Conservation (phyloP, 768 basidiomycete genomes). For the Clitopilus passeckerianus region DNA sequence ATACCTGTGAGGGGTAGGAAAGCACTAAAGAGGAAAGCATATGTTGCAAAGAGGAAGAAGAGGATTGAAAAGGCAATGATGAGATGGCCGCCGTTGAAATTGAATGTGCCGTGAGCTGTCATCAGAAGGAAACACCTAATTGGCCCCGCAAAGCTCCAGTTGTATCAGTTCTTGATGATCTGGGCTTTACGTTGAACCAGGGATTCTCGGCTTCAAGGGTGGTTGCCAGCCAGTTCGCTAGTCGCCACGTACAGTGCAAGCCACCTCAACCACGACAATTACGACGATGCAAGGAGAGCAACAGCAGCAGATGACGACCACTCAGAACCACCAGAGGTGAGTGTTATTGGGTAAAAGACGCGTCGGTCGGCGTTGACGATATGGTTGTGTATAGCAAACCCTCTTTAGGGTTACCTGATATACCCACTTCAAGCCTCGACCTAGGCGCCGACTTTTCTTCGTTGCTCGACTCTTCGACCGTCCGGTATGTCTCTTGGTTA, state of each 20-base stretch:
- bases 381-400: background rate
- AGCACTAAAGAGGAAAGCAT: constrained; percentile 62
- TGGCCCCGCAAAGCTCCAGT: background rate
- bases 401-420: constrained; percentile 34
- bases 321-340: background rate
- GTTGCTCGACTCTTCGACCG: constrained; percentile 33
- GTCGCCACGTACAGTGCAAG: constrained; percentile 35
- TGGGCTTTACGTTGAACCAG: background rate
- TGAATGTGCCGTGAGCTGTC: constrained; percentile 10
- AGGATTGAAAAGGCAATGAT: constrained; percentile 39
- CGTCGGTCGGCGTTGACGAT: constrained; percentile 28
- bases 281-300: background rate
- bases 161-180: constrained; percentile 1
- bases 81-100: constrained; percentile 34
- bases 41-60: constrained; percentile 55
- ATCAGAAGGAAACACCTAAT: background rate
- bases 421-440: constrained; percentile 41
- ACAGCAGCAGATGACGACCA: background rate
- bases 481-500: constrained; percentile 42
- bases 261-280: background rate
- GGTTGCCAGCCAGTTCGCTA: background rate
- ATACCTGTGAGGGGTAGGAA: constrained; percentile 52
- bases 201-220: background rate
- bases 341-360: constrained; percentile 5
- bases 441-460: constrained; percentile 39